Percentiles rank a stretch among this genome's conserved stretches.
Conservation (phyloP, 2,329 filamentous ascomycete species). For the Leptographium galeiforme region DNA sequence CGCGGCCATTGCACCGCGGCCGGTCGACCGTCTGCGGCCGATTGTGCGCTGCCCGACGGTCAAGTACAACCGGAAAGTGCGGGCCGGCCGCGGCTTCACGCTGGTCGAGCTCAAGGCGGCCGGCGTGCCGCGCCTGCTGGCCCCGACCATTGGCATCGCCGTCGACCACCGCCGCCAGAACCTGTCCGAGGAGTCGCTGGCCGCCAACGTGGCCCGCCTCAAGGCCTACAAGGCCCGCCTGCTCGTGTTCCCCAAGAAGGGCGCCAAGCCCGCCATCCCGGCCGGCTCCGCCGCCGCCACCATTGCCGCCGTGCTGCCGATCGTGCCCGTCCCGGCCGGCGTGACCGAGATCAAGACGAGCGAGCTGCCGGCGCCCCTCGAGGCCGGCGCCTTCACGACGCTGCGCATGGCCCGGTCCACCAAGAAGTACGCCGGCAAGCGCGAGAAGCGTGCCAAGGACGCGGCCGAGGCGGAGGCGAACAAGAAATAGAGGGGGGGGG, state of each 20-base stretch:
- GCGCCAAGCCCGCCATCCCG: constrained; percentile 82
- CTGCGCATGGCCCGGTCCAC: constrained; percentile 77
- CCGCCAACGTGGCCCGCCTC: constrained; percentile 91
- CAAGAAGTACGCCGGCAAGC: constrained; percentile 64
- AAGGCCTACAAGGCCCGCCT: constrained; percentile 94
- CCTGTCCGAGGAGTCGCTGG: constrained; percentile 88
- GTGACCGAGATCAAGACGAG: constrained; percentile 69
- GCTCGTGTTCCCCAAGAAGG: constrained; percentile 94
- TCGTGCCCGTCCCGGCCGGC: constrained; percentile 52
- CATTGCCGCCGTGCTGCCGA: constrained; percentile 53
- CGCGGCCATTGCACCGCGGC: constrained; percentile 85
- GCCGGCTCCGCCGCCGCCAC: constrained; percentile 59
- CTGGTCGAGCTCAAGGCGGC: constrained; percentile 98
- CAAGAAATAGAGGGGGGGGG: constrained; percentile 57
- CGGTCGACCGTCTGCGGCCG: constrained; percentile 92
- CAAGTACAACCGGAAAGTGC: constrained; percentile 98
- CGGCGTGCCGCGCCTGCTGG: constrained; percentile 86
- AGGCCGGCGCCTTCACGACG: constrained; percentile 66
- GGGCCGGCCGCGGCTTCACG: constrained; percentile 94
- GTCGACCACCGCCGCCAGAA: constrained; percentile 96
- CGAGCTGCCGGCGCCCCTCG: constrained; percentile 65
- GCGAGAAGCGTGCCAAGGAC: constrained; percentile 87
- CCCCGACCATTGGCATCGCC: constrained; percentile 89
- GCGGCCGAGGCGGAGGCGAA: constrained; percentile 70
- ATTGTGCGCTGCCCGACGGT: constrained; percentile 94